phyloP scores from a whole-genome alignment of 2,329 filamentous ascomycete genomes.

The Mariannaea elegans region DNA sequence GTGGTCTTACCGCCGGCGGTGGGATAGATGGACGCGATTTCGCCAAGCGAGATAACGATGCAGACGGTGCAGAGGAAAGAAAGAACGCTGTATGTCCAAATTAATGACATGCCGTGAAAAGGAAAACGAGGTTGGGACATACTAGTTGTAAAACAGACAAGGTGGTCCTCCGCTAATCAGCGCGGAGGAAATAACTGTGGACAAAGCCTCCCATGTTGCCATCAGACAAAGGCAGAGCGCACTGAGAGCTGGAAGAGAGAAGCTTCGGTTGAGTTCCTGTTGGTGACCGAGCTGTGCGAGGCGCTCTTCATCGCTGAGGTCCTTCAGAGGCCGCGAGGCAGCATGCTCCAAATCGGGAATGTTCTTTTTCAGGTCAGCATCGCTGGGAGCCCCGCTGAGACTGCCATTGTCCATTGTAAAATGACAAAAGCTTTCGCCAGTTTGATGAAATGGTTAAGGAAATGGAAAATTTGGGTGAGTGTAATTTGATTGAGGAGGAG shows the following conservation, averaged over 20 bases:
- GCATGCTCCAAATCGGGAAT: constrained; percentile 3
- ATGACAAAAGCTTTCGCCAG: too few species aligned
- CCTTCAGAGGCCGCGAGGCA: constrained; percentile 12
- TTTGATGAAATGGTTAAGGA: background rate
- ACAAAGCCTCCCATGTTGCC: constrained; percentile 19
- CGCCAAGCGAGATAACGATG: constrained; percentile 50
- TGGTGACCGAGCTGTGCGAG: constrained; percentile 20
- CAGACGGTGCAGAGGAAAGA: constrained; percentile 51
- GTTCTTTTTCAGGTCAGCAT: constrained; percentile 5
- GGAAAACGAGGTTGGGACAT: background rate
- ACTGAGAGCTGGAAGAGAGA: constrained; percentile 16
- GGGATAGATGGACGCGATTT: constrained; percentile 50
- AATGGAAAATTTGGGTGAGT: too few species aligned
- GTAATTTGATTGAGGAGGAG: too few species aligned
- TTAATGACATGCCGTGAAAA: background rate
- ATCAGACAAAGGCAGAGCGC: constrained; percentile 16
- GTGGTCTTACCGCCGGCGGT: constrained; percentile 42
- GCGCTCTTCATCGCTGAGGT: constrained; percentile 23
- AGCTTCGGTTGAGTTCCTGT: constrained; percentile 14
- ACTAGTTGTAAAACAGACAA: constrained; percentile 46
- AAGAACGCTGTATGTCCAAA: constrained; percentile 45
- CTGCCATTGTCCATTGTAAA: constrained; percentile 7
- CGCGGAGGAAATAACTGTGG: constrained; percentile 15
- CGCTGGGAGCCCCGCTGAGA: background rate
- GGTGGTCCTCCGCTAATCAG: constrained; percentile 11